phyloP scores from a whole-genome alignment of 2,329 filamentous ascomycete species.

The Fonsecaea nubica region DNA sequence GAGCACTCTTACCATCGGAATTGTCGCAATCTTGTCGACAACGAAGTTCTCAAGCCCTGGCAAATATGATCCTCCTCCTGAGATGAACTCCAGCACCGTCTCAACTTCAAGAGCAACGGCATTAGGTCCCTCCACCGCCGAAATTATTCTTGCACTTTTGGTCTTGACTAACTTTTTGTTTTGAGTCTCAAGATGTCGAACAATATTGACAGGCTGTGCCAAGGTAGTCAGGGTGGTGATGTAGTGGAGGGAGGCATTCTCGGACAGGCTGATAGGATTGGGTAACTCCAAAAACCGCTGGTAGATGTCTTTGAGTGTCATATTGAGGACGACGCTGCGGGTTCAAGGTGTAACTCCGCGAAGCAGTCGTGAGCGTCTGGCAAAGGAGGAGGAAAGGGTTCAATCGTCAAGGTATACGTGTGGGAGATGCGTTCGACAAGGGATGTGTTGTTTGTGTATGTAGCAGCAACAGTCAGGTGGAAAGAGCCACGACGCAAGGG shows the following conservation, averaged over 20 bases:
- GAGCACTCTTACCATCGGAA: constrained; percentile 74
- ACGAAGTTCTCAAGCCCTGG: constrained; percentile 93
- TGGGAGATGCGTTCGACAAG: constrained; percentile 18
- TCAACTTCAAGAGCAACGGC: constrained; percentile 79
- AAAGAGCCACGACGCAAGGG: constrained; percentile 1
- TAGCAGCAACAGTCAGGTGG: constrained; percentile 18
- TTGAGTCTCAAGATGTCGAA: constrained; percentile 78
- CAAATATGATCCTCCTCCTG: constrained; percentile 82
- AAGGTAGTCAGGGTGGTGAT: constrained; percentile 84
- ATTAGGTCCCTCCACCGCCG: constrained; percentile 72
- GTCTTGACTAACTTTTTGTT: constrained; percentile 75
- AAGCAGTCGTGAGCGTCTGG: not conserved
- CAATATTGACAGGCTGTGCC: constrained; percentile 73
- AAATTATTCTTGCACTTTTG: constrained; percentile 78
- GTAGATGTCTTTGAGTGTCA: constrained; percentile 62
- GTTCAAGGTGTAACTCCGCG: not conserved
- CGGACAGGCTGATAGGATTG: constrained; percentile 66
- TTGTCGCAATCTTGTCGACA: constrained; percentile 75
- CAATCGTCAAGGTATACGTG: not conserved
- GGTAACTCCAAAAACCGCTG: constrained; percentile 74
- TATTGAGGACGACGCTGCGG: constrained; percentile 35
- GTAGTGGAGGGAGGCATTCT: constrained; percentile 78
- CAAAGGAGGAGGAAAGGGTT: not conserved
- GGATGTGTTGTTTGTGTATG: constrained; percentile 23
- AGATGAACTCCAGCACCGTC: constrained; percentile 80